Conservation (phyloP, 306 rosid species). For the Fagus crenata region DNA sequence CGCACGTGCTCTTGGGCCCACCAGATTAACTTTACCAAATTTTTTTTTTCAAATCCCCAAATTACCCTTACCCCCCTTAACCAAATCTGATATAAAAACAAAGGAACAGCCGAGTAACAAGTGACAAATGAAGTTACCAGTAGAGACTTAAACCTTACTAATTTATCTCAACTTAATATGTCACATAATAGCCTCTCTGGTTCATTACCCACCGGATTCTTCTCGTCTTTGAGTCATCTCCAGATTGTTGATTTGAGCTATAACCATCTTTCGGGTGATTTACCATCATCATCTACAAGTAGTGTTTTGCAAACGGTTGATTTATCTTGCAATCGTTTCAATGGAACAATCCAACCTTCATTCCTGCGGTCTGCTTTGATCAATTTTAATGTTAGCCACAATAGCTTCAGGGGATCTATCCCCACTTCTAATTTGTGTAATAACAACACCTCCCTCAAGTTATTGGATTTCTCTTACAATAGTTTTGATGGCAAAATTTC, state of each 20-base stretch:
- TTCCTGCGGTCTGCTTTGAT: conserved; percentile 44
- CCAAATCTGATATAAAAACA: no score
- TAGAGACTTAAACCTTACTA: conserved; percentile 29
- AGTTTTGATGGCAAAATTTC: conserved; percentile 44
- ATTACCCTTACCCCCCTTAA: no score
- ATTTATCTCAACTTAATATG: conserved; percentile 60
- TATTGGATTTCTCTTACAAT: conserved; percentile 72
- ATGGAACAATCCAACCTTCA: conserved; percentile 55
- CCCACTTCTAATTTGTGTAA: conserved; percentile 52
- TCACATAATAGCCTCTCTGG: conserved; percentile 61
- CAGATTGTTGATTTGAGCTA: conserved; percentile 58
- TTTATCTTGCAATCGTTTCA: conserved; percentile 73
- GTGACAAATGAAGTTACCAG: no score
- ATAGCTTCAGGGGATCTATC: conserved; percentile 64
- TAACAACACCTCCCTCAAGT: conserved; percentile 35
- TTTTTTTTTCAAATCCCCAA: no score
- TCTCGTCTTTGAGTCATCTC: conserved; percentile 44
- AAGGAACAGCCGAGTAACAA: no score
- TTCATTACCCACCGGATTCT: conserved; percentile 40
- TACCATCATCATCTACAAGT: conserved; percentile 17
- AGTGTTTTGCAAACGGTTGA: conserved; percentile 39
- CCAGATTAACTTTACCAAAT: no score
- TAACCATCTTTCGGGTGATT: conserved; percentile 44
- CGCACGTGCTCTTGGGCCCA: no score
- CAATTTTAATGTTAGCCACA: conserved; percentile 76